Evolutionary conservation across 1,284 basidiomycete species (phyloP).

Genomic region (Malassezia globosa): DNA sequence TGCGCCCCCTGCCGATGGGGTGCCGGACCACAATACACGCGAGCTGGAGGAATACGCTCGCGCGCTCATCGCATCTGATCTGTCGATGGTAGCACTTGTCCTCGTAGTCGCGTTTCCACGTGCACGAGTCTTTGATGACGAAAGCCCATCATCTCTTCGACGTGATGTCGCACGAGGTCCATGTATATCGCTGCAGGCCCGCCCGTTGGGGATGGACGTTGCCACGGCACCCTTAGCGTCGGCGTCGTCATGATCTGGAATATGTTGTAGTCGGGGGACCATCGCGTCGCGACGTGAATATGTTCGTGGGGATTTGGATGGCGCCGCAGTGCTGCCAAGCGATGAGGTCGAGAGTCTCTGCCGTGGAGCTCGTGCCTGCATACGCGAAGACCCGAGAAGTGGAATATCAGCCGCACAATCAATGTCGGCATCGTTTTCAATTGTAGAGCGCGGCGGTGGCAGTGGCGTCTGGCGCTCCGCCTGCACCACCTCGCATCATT

Average conservation of each 20-base stretch:
- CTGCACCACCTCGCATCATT: no score
- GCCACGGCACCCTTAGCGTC: no score
- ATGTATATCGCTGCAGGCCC: no score
- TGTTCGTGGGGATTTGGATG: no score
- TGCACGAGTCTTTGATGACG: no score
- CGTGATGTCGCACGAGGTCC: no score
- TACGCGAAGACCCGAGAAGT: not conserved
- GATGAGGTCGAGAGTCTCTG: conserved; percentile 5
- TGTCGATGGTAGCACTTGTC: not conserved
- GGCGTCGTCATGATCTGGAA: no score
- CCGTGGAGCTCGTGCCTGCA: conserved; percentile 1
- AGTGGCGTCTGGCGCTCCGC: not conserved
- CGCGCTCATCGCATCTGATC: conserved; percentile 4
- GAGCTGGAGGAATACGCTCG: conserved; percentile 9
- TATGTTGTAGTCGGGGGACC: no score
- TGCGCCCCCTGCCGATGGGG: not conserved
- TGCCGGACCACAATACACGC: conserved; percentile 4
- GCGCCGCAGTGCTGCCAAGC: conserved; percentile 3
- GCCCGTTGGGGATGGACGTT: no score
- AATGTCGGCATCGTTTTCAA: not conserved
- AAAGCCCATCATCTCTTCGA: no score
- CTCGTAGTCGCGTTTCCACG: no score
- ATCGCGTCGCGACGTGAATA: not conserved
- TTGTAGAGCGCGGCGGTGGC: not conserved
- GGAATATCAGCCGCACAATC: conserved; percentile 15